These are phyloP conservation scores for Taphrina pruni DNA, from an alignment of 1,139 yeast genomes.

Conservation along the genomic window DNA sequence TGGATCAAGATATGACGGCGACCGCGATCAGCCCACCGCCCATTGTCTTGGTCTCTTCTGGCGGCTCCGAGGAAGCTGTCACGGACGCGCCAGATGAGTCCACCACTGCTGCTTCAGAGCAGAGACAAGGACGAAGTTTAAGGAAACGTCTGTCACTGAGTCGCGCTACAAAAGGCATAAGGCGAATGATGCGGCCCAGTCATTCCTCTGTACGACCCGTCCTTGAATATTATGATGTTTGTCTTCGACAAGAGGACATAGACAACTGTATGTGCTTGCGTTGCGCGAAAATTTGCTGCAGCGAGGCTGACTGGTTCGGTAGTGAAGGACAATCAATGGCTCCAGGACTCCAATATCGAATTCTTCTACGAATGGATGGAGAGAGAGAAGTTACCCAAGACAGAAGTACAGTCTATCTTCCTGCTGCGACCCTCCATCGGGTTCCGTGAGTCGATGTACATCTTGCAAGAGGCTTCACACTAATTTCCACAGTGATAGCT, in stretches of 20 bases:
- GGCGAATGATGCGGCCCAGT: slow-evolving; percentile 28
- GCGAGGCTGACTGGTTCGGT: not conserved
- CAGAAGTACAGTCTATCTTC: slow-evolving; percentile 46
- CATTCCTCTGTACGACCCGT: slow-evolving; percentile 33
- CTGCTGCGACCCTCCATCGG: slow-evolving; percentile 56
- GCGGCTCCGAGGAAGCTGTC: slow-evolving; percentile 1
- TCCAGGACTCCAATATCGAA: slow-evolving; percentile 54
- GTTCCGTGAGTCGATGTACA: slow-evolving; percentile 49
- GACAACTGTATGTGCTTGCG: slow-evolving; percentile 52
- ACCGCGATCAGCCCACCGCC: slow-evolving; percentile 14
- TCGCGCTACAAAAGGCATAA: slow-evolving; percentile 35
- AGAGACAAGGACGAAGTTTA: slow-evolving; percentile 19
- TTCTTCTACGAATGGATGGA: slow-evolving; percentile 43
- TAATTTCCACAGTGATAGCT: slow-evolving; percentile 7
- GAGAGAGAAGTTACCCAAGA: slow-evolving; percentile 38
- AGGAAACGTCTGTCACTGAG: slow-evolving; percentile 31
- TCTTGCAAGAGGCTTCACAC: not conserved
- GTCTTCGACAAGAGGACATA: slow-evolving; percentile 59
- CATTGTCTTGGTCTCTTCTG: slow-evolving; percentile 11
- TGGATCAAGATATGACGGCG: slow-evolving; percentile 1
- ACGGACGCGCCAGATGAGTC: not conserved
- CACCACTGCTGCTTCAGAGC: slow-evolving; percentile 5
- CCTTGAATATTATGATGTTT: slow-evolving; percentile 54
- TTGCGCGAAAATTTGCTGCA: not conserved
- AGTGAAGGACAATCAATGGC: slow-evolving; percentile 55